Conservation (phyloP, 768 basidiomycete species). For the Strobilomyces echinocephalus region DNA sequence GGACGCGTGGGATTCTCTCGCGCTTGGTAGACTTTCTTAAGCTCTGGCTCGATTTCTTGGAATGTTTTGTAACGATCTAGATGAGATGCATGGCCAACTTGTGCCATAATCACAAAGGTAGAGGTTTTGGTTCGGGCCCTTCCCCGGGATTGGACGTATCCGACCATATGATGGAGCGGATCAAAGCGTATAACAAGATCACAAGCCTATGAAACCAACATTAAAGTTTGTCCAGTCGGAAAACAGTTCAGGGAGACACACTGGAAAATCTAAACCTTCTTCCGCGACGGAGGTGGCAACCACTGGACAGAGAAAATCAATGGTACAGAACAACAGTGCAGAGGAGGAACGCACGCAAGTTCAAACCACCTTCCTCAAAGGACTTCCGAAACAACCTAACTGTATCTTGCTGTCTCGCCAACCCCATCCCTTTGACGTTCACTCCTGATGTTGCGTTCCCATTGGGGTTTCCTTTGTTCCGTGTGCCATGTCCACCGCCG, state of each 20-base stretch:
- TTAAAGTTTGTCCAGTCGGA: neutral
- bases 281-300: slow-evolving; percentile 87
- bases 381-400: slow-evolving; percentile 60
- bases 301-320: slow-evolving; percentile 36
- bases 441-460: slow-evolving; percentile 24
- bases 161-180: slow-evolving; percentile 73
- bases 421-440: slow-evolving; percentile 47
- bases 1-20: slow-evolving; percentile 36
- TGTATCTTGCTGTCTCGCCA: slow-evolving; percentile 52
- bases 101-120: slow-evolving; percentile 78
- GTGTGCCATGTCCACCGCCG: slow-evolving; percentile 36
- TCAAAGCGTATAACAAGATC: slow-evolving; percentile 87
- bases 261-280: slow-evolving; percentile 88
- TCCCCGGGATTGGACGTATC: slow-evolving; percentile 86
- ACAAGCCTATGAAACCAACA: slow-evolving; percentile 56
- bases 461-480: slow-evolving; percentile 16
- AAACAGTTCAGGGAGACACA: slow-evolving; percentile 29
- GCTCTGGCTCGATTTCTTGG: slow-evolving; percentile 55
- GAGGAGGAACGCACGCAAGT: slow-evolving; percentile 51
- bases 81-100: slow-evolving; percentile 51
- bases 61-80: slow-evolving; percentile 56
- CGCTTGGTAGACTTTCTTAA: slow-evolving; percentile 58
- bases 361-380: slow-evolving; percentile 62
- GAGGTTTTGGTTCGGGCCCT: slow-evolving; percentile 74
- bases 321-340: neutral